Base-by-base conservation (phyloP, 352 stramenopile species). In the Globisporangium paddicum region DNA sequence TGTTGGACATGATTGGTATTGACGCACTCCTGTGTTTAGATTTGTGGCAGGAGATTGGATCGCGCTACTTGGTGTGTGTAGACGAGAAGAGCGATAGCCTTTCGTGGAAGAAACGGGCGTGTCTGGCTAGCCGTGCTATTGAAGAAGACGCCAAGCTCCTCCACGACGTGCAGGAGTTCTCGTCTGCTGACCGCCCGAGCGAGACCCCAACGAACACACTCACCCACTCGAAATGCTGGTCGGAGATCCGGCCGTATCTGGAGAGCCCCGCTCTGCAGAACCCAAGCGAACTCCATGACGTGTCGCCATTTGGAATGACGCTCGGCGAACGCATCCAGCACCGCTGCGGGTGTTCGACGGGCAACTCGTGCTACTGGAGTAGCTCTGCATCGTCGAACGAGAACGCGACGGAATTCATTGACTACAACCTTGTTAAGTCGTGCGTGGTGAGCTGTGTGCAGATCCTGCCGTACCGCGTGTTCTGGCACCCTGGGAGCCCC, bases 281-380 rank as follows among this genome's bases (percentile, higher is more conserved):
- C n/a, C 52, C 64, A 14, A 69, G 69, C 32, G 58, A 60, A 30
- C 55, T 74, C 35, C 56, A 77, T 41, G 68, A 82, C 9, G 44
- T 69, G 9, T 61, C 79, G 13, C 49, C 77, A 7, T 73, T 75
- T 44, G 64, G 68, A 32, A 71, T 83, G 72, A 80, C 75, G 10
- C 64, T 89, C 19, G 79, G 74, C 14, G 76, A 88, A 46, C 74
- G 77, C 13, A 73, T 84, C n/a, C 81, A 89, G 61, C 61, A 76
- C 32, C 69, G 71, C 34, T 93, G 85, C 57, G 82, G 85, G 23
- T 94, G 85, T 62, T 90, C 81, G 4, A 75, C 69, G 4, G 80
- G 79, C 2, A 77, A 77, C 42, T 88, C 78, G 38, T 94, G 85
- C 72, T 94, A 92, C 64, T 94, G 85, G 85, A 94, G 85, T 75